phyloP scores from a whole-genome alignment of 2,329 filamentous ascomycete species.

The Hortaea werneckii region DNA sequence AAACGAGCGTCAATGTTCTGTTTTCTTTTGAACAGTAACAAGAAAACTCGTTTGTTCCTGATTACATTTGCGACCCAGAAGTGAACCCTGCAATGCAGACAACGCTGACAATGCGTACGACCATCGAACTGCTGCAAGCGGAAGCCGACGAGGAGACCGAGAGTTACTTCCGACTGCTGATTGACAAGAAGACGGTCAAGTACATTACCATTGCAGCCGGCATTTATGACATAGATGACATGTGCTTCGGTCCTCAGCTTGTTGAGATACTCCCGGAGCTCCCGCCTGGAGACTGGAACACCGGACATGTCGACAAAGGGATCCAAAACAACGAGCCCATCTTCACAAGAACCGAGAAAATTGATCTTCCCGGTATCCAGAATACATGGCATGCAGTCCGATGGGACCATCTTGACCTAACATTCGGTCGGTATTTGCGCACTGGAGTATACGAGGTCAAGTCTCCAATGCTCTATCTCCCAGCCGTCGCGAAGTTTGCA shows the following conservation, averaged over 20 bases:
- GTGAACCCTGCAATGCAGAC: too few relatives aligned
- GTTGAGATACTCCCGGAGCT: slow-evolving; percentile 28
- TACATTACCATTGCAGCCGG: slow-evolving; percentile 32
- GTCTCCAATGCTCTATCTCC: not conserved
- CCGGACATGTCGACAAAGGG: slow-evolving; percentile 25
- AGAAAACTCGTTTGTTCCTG: too few relatives aligned
- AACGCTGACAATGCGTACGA: too few relatives aligned
- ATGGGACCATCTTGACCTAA: slow-evolving; percentile 29
- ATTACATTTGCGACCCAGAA: too few relatives aligned
- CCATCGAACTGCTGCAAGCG: slow-evolving; percentile 10
- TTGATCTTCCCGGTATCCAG: slow-evolving; percentile 24
- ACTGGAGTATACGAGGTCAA: slow-evolving; percentile 13
- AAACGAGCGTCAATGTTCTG: too few relatives aligned
- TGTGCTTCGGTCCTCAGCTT: slow-evolving; percentile 19
- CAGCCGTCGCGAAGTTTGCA: slow-evolving; percentile 29
- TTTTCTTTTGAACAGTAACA: too few relatives aligned
- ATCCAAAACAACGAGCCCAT: slow-evolving; percentile 13
- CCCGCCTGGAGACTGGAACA: slow-evolving; percentile 33
- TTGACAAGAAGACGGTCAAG: slow-evolving; percentile 29
- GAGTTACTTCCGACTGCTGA: slow-evolving; percentile 31
- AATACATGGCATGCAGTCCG: slow-evolving; percentile 26
- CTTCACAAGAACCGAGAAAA: not conserved
- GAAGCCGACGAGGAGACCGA: slow-evolving; percentile 10
- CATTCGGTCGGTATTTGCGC: slow-evolving; percentile 3
- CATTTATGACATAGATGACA: slow-evolving; percentile 23